These are phyloP conservation scores for Oidium heveae DNA, from an alignment of 2,329 filamentous ascomycete species.

Conservation along the genomic window DNA sequence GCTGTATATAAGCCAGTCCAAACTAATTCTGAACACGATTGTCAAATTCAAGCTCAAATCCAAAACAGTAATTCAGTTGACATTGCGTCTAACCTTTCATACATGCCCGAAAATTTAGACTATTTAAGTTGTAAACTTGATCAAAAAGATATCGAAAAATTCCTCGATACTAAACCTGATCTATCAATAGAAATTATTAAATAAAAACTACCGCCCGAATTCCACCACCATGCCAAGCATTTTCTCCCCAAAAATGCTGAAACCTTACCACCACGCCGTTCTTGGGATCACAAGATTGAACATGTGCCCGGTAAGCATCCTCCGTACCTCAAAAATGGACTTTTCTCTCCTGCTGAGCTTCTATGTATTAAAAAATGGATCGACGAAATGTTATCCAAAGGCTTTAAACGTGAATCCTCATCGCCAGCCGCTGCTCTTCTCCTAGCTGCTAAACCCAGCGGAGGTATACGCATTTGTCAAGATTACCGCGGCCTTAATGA, in stretches of 20 bases:
- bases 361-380: neutral
- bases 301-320: neutral
- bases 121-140: neutral
- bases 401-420: slow-evolving; percentile 1
- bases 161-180: neutral
- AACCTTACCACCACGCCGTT: too few relatives aligned
- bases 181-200: neutral
- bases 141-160: neutral
- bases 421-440: neutral
- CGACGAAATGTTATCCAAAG: slow-evolving; percentile 1
- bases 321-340: neutral
- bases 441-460: neutral
- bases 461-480: slow-evolving; percentile 1
- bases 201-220: neutral
- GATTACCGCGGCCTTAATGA: slow-evolving; percentile 1
- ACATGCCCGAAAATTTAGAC: too few relatives aligned
- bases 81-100: too few relatives aligned
- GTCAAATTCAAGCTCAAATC: too few relatives aligned
- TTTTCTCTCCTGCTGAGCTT: neutral
- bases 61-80: too few relatives aligned
- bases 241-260: neutral
- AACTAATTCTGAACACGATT: too few relatives aligned
- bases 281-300: neutral
- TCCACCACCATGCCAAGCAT: neutral
- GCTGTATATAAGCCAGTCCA: too few relatives aligned